These are phyloP conservation scores for Termitomyces eurrhizus DNA, from an alignment of 768 basidiomycete species.

Conservation along the genomic window DNA sequence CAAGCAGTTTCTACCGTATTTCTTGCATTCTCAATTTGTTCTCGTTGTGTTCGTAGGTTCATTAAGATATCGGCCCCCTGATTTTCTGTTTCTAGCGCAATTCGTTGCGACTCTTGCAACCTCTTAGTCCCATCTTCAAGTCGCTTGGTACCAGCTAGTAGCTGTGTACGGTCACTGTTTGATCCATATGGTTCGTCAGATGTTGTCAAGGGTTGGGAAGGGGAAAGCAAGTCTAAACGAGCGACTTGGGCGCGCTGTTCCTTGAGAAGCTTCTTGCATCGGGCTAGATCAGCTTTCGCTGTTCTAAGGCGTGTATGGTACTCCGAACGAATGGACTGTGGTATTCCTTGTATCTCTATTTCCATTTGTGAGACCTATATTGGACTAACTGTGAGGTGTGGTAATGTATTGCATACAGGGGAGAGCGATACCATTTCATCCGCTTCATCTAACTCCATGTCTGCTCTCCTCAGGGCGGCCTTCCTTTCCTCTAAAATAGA, in stretches of 20 bases:
- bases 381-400: slow-evolving; percentile 2
- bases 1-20: slow-evolving; percentile 60
- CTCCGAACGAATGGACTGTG: slow-evolving; percentile 73
- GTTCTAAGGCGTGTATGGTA: slow-evolving; percentile 74
- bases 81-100: slow-evolving; percentile 95
- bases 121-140: slow-evolving; percentile 84
- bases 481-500: slow-evolving; percentile 70
- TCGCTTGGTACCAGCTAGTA: slow-evolving; percentile 73
- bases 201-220: slow-evolving; percentile 34
- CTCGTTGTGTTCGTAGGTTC: slow-evolving; percentile 82
- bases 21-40: slow-evolving; percentile 91
- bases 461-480: slow-evolving; percentile 73
- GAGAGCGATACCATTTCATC: slow-evolving; percentile 79
- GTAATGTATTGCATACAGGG: slow-evolving; percentile 1
- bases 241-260: slow-evolving; percentile 68
- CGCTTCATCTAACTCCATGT: slow-evolving; percentile 97
- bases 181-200: slow-evolving; percentile 81
- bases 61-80: slow-evolving; percentile 90
- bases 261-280: slow-evolving; percentile 78
- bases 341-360: slow-evolving; percentile 94
- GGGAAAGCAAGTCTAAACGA: slow-evolving; percentile 74
- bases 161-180: slow-evolving; percentile 69
- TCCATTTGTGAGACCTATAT: slow-evolving; percentile 96
- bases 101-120: slow-evolving; percentile 84
- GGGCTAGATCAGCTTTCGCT: slow-evolving; percentile 71